Conservation (phyloP, 2,329 filamentous ascomycete species). For the Chrysoporthe deuterocubensis region DNA sequence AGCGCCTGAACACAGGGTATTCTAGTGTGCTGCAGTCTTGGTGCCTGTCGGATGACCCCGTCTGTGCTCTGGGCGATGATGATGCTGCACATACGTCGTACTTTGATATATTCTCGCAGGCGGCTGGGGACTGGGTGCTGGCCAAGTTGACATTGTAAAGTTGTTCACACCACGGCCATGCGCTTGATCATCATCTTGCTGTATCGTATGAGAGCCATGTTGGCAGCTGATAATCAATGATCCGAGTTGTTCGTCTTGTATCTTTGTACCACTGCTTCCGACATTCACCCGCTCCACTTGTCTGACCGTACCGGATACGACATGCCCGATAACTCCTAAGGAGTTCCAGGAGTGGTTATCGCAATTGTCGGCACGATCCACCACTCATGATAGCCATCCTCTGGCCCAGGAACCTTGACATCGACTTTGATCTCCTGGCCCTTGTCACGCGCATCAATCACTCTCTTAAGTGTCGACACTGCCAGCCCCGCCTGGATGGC, state of each 20-base stretch:
- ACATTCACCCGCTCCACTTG: not conserved
- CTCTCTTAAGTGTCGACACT: constrained; percentile 63
- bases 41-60: constrained; percentile 43
- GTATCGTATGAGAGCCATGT: not conserved
- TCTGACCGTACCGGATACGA: not conserved
- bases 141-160: constrained; percentile 16
- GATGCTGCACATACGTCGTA: constrained; percentile 43
- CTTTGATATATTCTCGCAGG: constrained; percentile 39
- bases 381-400: constrained; percentile 65
- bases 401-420: constrained; percentile 56
- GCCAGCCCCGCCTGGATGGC: constrained; percentile 72
- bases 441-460: constrained; percentile 44
- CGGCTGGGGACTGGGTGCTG: constrained; percentile 31
- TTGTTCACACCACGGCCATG: not conserved
- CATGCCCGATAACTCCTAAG: not conserved
- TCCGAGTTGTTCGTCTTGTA: not conserved
- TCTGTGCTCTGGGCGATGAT: constrained; percentile 43
- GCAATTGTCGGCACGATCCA: constrained; percentile 64
- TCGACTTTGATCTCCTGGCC: constrained; percentile 44
- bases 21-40: constrained; percentile 38
- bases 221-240: not conserved
- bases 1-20: constrained; percentile 36
- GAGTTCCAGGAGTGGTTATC: not conserved
- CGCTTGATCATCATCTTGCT: not conserved
- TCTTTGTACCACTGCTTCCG: not conserved